Evolutionary conservation across 1,284 basidiomycete genomes (phyloP), one percentile per base, ranked within the genome.

Genomic region (Mycosarcoma mackinlayi): DNA sequence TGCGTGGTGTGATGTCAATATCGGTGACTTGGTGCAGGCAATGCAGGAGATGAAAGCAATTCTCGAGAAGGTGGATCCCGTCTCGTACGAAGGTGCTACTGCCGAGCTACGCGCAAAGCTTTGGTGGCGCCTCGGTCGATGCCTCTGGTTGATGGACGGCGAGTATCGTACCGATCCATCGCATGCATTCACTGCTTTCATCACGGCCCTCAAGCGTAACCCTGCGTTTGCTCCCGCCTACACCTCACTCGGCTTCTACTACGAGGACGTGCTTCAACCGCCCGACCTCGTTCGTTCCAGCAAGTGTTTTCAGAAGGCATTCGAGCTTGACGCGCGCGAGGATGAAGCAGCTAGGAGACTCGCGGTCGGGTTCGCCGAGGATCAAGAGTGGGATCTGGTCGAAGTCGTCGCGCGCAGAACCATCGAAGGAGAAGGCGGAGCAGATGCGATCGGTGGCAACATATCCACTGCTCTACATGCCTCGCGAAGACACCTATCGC

Each of bases 281-380:
- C 88, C 89, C 0, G 94, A 98, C 83, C 88, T 88, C 9, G 88
- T 88, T 10, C 89, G 95, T 38, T 91, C 95, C 1, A 91, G 92
- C 16, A 95, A 95, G 81, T 98, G 96, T 82, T 98, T 97, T 85
- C 94, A 98, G 78, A 98, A 96, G 78, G 96, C 96, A 0, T 98
- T 99, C 75, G 96, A 98, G 83, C 88, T 98, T 2, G 94, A 98
- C 83, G 88, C 94, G 1, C 87, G 90, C 13, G 92, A 98, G 83
- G 89, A 88, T 11, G 89, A 91, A 14, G 94, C 96, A 1, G 96
- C 94, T 0, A 86, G 87, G 46, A 86, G 89, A 60, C 87, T 98
- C 4, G 94, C 93, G 0, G 88, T 91, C 71, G 91, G 92, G 0
- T 98, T 96, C 82, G 93, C 95, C 0, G 89, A 94, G 52, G 92